Base-by-base conservation (phyloP, 192 early-diverging fungal genomes). In the Rhizoclosmatium sp. region DNA sequence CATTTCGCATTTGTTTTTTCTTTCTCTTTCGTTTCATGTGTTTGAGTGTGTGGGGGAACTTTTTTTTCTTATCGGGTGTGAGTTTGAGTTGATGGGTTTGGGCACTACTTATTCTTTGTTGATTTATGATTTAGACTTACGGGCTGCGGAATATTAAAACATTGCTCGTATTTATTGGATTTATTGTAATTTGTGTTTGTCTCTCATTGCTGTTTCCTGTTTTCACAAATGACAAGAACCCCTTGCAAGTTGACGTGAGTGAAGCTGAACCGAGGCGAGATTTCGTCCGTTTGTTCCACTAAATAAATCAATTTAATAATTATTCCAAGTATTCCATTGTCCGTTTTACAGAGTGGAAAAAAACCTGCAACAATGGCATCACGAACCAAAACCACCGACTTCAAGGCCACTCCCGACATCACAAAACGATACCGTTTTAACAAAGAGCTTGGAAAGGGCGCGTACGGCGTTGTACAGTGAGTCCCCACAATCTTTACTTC, bases 401-500 rank as follows among this genome's bases (percentile, higher is more conserved):
- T 23, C 21, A 65, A 76, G 31, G 70, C 75, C 12, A 64, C 70
- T 4, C 79, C 79, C 3, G 79, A 80, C 9, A 82, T 82, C 71
- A 73, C 78, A n/a, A 82, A 80, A 59, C 61, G 58, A 47, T 82
- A 82, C 78, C 81, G 81, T 60, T 76, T 82, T 56, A 67, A 75
- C 31, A 5, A 65, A 4, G 82, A 82, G 78, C 47, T 82, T 61
- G 82, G 82, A 70, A 76, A 80, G 62, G 82, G 82, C 41, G 82
- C 82, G 16, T 82, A 82, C 61, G 82, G 82, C 10, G 61, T 78
- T 59, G 82, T 82, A 2, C 81, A 79, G 82, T 82, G 61, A 51
- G 81, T 59, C 9, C 47, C 7, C 44, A 41, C 70, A 3, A 41
- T 7, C 41, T 47, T 51, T 40, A 21, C 14, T 14, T 2, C 31